Evolutionary conservation across 2,329 filamentous ascomycete genomes (phyloP).

Genomic region (Blastomyces percursus): DNA sequence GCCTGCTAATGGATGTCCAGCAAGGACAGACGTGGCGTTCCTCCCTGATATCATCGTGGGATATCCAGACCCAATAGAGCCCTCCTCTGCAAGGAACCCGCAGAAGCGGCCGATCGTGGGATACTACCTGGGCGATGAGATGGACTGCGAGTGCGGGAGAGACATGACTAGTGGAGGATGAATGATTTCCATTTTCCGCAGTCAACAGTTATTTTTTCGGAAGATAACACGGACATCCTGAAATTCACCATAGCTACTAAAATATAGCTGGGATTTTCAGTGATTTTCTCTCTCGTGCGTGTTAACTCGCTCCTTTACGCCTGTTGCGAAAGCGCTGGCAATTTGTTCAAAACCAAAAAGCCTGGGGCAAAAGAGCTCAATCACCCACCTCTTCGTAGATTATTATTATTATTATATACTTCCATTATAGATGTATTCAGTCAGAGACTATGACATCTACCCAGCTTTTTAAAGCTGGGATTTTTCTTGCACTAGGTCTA

Average conservation of each 20-base stretch:
- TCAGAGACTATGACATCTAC: too few relatives aligned
- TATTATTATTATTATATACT: too few relatives aligned
- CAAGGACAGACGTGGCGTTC: constrained; percentile 9
- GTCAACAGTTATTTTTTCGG: neutral
- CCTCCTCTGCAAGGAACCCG: constrained; percentile 13
- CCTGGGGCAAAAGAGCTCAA: too few relatives aligned
- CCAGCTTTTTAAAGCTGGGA: too few relatives aligned
- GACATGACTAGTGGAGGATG: neutral
- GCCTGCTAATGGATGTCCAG: neutral
- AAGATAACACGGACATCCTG: neutral
- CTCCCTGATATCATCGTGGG: constrained; percentile 11
- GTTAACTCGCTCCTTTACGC: neutral
- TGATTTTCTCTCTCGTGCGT: neutral
- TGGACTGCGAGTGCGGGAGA: neutral
- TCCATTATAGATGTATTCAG: too few relatives aligned
- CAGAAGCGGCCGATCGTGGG: constrained; percentile 1
- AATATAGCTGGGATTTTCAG: neutral
- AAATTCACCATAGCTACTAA: neutral
- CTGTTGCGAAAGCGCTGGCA: neutral
- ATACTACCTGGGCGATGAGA: neutral
- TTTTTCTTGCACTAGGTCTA: neutral
- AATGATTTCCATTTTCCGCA: neutral
- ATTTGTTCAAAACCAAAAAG: neutral
- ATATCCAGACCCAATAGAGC: constrained; percentile 9
- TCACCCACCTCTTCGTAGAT: too few relatives aligned